These are phyloP conservation scores for Cytospora leucostoma DNA, from an alignment of 2,329 filamentous ascomycete species.

Conservation along the genomic window DNA sequence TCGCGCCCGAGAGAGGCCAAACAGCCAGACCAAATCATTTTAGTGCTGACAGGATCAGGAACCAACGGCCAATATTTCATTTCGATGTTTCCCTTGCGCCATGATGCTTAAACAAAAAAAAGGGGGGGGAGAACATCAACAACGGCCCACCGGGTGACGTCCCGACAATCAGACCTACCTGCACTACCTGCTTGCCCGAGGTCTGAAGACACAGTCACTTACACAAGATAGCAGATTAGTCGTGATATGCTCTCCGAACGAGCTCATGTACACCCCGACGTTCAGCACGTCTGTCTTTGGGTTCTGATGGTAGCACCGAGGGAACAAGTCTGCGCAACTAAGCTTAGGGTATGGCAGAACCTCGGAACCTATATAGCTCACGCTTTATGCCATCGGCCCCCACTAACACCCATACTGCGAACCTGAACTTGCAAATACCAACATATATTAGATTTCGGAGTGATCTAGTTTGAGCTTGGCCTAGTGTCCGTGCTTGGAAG, in stretches of 20 bases:
- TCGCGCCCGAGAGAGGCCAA: not conserved
- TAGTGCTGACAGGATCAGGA: conserved; percentile 23
- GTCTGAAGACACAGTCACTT: too few relatives aligned
- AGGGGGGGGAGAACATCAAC: not conserved
- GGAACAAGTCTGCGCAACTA: not conserved
- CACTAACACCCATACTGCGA: not conserved
- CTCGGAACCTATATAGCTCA: not conserved
- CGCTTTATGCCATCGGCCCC: not conserved
- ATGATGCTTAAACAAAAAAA: conserved; percentile 17
- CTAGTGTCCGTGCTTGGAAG: not conserved
- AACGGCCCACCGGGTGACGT: not conserved
- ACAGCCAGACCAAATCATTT: conserved; percentile 12
- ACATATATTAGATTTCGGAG: too few relatives aligned
- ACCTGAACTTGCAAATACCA: not conserved
- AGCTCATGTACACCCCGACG: too few relatives aligned
- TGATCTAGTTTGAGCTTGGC: too few relatives aligned
- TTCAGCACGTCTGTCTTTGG: not conserved
- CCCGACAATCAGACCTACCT: not conserved
- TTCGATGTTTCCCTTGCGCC: conserved; percentile 14
- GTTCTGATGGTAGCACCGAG: not conserved
- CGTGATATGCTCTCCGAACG: too few relatives aligned
- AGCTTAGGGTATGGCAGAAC: not conserved
- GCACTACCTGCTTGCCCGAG: too few relatives aligned
- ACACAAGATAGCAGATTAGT: too few relatives aligned
- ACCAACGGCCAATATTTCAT: conserved; percentile 27